Evolutionary conservation across 345 rosid genomes (phyloP).

Genomic region (Syzygium jambos): DNA sequence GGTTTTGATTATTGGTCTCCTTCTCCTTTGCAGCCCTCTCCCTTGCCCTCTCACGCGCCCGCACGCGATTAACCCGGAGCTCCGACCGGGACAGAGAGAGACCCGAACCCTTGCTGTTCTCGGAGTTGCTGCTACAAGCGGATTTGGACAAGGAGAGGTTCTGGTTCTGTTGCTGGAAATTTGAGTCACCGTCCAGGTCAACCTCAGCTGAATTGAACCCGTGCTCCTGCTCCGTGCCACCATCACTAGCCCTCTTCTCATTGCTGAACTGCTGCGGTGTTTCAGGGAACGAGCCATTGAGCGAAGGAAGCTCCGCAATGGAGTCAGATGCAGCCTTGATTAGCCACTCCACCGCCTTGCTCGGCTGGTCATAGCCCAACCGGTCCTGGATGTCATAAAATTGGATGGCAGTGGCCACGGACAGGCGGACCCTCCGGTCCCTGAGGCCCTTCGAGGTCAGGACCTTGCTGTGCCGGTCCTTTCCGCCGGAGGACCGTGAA

Average conservation of each 20-base stretch:
- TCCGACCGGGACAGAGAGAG: conserved; percentile 73
- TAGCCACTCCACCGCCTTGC: conserved; percentile 97
- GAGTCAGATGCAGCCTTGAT: conserved; percentile 80
- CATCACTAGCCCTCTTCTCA: conserved; percentile 41
- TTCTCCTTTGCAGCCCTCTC: conserved; percentile 83
- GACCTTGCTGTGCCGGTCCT: conserved; percentile 98
- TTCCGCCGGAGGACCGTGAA: conserved; percentile 93
- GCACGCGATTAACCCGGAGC: conserved; percentile 41
- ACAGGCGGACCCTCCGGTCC: conserved; percentile 86
- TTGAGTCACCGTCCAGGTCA: conserved; percentile 36
- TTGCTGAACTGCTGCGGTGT: conserved; percentile 54
- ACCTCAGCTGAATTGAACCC: conserved; percentile 51
- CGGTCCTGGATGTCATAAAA: conserved; percentile 95
- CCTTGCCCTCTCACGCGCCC: conserved; percentile 70
- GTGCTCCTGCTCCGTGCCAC: conserved; percentile 13
- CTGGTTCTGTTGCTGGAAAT: conserved; percentile 34
- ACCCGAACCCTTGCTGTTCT: conserved; percentile 82
- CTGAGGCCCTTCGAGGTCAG: conserved; percentile 86
- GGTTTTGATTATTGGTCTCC: conserved; percentile 18
- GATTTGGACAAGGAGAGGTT: conserved; percentile 67
- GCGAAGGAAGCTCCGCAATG: conserved; percentile 80
- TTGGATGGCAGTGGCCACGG: conserved; percentile 86
- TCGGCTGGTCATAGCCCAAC: conserved; percentile 91
- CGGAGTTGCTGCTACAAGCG: conserved; percentile 91
- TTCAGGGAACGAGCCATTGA: conserved; percentile 52